These are phyloP conservation scores for Crithidia expoeki DNA, from an alignment of 208 protist genomes.

Conservation along the genomic window DNA sequence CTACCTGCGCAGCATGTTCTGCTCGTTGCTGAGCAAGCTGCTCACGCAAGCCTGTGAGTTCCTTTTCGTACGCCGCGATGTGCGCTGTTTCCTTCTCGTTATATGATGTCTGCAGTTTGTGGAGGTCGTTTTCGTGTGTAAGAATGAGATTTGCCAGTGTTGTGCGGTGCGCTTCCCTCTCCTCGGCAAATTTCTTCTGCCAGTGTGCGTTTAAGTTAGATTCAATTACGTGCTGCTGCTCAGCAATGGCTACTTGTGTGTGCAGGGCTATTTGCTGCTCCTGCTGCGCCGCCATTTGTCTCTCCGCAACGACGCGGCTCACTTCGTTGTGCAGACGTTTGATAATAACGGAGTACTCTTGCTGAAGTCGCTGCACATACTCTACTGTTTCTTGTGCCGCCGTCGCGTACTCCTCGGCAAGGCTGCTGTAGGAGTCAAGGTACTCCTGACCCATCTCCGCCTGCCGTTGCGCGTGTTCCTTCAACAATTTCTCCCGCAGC, in stretches of 20 bases:
- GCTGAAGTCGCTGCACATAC: conserved; percentile 37
- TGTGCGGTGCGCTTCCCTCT: conserved; percentile 31
- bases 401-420: conserved; percentile 34
- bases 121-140: conserved; percentile 18
- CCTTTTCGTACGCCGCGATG: conserved; percentile 36
- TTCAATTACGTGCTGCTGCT: conserved; percentile 22
- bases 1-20: conserved; percentile 21
- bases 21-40: conserved; percentile 16
- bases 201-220: conserved; percentile 36
- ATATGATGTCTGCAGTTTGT: conserved; percentile 29
- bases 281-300: conserved; percentile 31
- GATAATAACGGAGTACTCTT: conserved; percentile 37
- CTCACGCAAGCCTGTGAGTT: conserved; percentile 29
- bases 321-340: conserved; percentile 35
- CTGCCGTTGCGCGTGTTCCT: conserved; percentile 44
- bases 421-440: conserved; percentile 31
- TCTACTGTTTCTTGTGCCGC: conserved; percentile 30
- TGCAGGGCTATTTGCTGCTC: neutral
- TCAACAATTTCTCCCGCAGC: conserved; percentile 49
- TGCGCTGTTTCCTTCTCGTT: conserved; percentile 25
- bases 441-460: conserved; percentile 39
- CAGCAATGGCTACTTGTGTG: conserved; percentile 10
- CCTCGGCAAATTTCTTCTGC: conserved; percentile 28
- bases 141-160: neutral
- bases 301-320: conserved; percentile 23